Evolutionary conservation across 768 basidiomycete genomes (phyloP).

Genomic region (Obba rivulosa): DNA sequence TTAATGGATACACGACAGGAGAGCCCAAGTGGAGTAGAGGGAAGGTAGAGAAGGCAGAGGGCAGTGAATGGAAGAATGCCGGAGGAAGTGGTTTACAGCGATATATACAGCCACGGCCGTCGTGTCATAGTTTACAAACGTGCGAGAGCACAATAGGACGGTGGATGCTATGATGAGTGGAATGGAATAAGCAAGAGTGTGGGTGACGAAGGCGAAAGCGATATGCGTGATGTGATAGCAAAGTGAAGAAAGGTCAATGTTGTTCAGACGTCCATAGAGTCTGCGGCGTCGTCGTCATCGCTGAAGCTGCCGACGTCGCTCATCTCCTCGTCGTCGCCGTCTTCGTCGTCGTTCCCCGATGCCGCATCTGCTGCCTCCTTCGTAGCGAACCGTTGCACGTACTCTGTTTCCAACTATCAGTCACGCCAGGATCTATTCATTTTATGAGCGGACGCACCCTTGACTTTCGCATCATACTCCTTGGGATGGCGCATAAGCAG

Average conservation of each 20-base stretch:
- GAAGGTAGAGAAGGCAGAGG: too few species aligned
- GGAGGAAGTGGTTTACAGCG: too few species aligned
- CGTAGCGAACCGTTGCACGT: constrained; percentile 92
- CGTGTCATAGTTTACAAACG: not conserved
- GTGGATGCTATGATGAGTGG: not conserved
- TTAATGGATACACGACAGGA: too few species aligned
- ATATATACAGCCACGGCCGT: too few species aligned
- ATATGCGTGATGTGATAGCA: constrained; percentile 1
- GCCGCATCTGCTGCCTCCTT: constrained; percentile 84
- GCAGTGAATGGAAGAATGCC: too few species aligned
- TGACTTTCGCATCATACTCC: constrained; percentile 91
- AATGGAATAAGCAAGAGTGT: not conserved
- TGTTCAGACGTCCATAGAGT: constrained; percentile 15
- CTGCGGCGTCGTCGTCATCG: constrained; percentile 46
- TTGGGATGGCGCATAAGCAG: constrained; percentile 96
- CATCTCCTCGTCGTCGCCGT: constrained; percentile 76
- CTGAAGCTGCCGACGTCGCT: constrained; percentile 82
- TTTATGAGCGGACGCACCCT: constrained; percentile 46
- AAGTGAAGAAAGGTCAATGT: not conserved
- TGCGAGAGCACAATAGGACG: not conserved
- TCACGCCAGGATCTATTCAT: constrained; percentile 5
- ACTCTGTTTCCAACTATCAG: constrained; percentile 49
- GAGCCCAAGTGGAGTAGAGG: too few species aligned
- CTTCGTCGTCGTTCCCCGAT: constrained; percentile 56
- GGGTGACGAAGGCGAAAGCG: not conserved